Base-by-base conservation (phyloP, 257 asterid genomes). In the Salvia splendens region DNA sequence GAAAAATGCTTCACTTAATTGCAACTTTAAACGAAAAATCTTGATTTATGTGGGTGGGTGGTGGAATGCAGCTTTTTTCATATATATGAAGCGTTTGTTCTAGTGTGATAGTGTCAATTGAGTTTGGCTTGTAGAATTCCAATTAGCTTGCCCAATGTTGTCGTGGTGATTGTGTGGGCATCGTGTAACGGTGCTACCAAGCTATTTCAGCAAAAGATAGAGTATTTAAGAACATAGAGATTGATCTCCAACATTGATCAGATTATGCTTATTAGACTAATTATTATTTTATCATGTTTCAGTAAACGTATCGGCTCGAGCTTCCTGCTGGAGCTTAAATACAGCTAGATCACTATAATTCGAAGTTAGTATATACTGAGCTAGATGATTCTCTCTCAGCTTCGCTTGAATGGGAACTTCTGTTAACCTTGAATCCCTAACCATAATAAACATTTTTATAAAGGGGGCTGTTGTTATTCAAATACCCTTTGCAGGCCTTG, bases 191-290 rank as follows among this genome's bases (percentile, higher is more conserved):
- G 8, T 6, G 59, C 59, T 53, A 12, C 16, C 45, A 20, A 48
- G 8, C 28, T 62, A 41, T 61, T 43, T 43, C 12, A 61, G 24
- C 43, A 6, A 12, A 9, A 5, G 60, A 47, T 63, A 12, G 14
- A 50, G 58, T 43, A 42, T 58, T 59, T 50, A 3, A 49, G 49
- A 28, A 42, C 36, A 33, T 6, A 14, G 28, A 60, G 38, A 12
- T 68, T 17, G 65, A 49, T 60, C 42, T 66, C 57, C 54, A 20
- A 12, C 30, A 35, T 49, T 5, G 47, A 40, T 59, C 28, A n/a
- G 42, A 12, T 65, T 51, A 64, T 49, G 42, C 61, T 43, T 3
- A 8, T 36, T 33, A 42, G 55, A 15, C 51, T 3, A 55, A 50
- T 65, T 55, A 55, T 46, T 17, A n/a, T 12, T 10, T 49, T 24